Evolutionary conservation across 352 stramenopile genomes (phyloP), one percentile per base, ranked within the genome.

Genomic region (Globisporangium ultimum): DNA sequence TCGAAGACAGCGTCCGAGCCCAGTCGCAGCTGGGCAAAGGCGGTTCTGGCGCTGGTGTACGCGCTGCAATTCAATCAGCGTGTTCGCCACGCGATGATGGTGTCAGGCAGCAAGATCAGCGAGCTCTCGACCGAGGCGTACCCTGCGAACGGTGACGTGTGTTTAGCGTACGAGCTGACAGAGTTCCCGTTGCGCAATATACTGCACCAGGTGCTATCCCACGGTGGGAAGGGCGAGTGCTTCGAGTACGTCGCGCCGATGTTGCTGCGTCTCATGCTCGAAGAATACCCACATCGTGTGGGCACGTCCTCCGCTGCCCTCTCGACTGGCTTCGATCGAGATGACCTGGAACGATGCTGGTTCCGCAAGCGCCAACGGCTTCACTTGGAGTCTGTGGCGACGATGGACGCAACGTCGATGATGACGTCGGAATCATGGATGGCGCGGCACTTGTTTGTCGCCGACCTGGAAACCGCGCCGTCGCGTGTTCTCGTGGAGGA

Each of bases 61-160:
- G 78, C 72, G 0, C 53, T 90, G 2, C 78, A 88, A 38, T 87
- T 90, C 36, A 90, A 90, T 45, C 78, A 90, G 60, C 73, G 78
- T 13, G 43, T 88, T 45, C 78, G 78, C 15, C 71, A 84, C 20
- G 72, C 71, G 1, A 84, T 72, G 15, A 77, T 76, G 41, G 72
- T 84, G 0, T 55, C 69, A 12, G 79, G 79, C 4, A 84, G 70
- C 40, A 89, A 89, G 41, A 56, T 89, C 1, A 78, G 76, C 20
- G 68, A 64, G 48, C 61, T 87, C 34, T 70, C 66, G 8, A 55
- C 51, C 41, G 67, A 73, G 14, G 41, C 32, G n/a, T 42, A 28
- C 24, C 17, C 53, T 43, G 57, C 64, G 0, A 70, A 67, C 46
- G 60, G 67, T 20, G 79, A 89, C n/a, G 74, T 89, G 41, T 70